Conservation (phyloP, 2,329 filamentous ascomycete genomes). For the Sclerotinia trifoliorum region DNA sequence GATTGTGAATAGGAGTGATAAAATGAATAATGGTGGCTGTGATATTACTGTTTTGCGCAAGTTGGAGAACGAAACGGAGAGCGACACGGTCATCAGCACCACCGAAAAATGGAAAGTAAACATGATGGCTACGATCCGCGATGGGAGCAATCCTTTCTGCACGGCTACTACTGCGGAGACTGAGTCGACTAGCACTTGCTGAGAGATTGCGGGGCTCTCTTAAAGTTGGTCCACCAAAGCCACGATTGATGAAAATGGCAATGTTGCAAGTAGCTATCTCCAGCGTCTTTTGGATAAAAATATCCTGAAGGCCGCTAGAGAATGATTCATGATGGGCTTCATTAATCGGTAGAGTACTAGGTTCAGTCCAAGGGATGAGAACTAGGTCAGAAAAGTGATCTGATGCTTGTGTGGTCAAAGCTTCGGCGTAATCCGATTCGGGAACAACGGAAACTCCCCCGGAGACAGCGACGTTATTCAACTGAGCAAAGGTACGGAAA, state of each 20-base stretch:
- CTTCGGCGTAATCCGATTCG: conserved; percentile 74
- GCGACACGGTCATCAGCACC: conserved; percentile 79
- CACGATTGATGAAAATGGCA: conserved; percentile 77
- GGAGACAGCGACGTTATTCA: conserved; percentile 79
- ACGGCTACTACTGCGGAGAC: conserved; percentile 54
- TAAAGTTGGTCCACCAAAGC: conserved; percentile 53
- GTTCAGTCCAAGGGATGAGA: conserved; percentile 86
- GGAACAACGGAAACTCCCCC: conserved; percentile 80
- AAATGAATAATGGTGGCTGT: conserved; percentile 74
- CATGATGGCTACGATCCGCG: conserved; percentile 70
- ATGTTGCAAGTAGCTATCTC: conserved; percentile 63
- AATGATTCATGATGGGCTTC: conserved; percentile 56
- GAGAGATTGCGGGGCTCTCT: conserved; percentile 43
- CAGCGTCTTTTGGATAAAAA: conserved; percentile 71
- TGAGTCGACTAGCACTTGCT: conserved; percentile 55
- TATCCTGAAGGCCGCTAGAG: conserved; percentile 61
- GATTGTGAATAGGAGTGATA: conserved; percentile 34
- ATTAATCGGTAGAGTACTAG: conserved; percentile 67
- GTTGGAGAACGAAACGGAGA: conserved; percentile 76
- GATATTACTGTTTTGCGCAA: conserved; percentile 75
- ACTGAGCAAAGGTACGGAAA: conserved; percentile 82
- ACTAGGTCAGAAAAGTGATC: conserved; percentile 72
- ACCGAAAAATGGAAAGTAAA: conserved; percentile 86
- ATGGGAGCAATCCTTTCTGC: conserved; percentile 58
- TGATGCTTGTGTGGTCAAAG: conserved; percentile 66